phyloP scores from a whole-genome alignment of 345 rosid genomes.

The Dipteronia dyeriana region DNA sequence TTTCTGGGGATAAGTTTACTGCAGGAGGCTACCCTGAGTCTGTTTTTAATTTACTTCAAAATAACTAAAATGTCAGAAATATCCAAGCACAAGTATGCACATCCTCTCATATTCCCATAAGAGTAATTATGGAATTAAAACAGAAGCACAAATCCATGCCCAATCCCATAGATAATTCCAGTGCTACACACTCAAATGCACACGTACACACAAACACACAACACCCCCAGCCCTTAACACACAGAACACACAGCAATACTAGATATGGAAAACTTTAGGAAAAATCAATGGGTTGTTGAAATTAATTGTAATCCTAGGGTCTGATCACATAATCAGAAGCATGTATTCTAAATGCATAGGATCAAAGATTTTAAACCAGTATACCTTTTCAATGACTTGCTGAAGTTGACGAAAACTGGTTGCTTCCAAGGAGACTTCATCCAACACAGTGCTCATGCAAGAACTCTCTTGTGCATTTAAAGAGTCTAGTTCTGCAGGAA shows the following conservation, averaged over 20 bases:
- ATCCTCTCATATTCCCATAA: background rate
- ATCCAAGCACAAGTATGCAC: background rate
- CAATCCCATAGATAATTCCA: too few relatives aligned
- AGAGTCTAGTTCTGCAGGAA: constrained; percentile 47
- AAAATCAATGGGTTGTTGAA: too few relatives aligned
- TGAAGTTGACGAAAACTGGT: constrained; percentile 87
- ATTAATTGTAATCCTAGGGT: too few relatives aligned
- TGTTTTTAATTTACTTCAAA: too few relatives aligned
- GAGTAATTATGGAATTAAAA: background rate
- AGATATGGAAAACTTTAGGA: too few relatives aligned
- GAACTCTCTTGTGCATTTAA: constrained; percentile 62
- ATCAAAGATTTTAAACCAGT: background rate
- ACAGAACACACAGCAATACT: too few relatives aligned
- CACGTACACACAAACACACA: too few relatives aligned
- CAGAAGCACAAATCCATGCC: too few relatives aligned
- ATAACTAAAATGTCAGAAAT: background rate
- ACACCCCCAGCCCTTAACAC: too few relatives aligned
- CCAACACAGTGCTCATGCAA: constrained; percentile 56
- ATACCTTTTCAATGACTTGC: constrained; percentile 76
- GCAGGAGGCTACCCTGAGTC: too few relatives aligned
- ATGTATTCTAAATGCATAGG: background rate
- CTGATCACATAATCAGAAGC: background rate
- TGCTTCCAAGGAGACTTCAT: constrained; percentile 75
- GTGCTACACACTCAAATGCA: too few relatives aligned
- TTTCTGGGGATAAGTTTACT: too few relatives aligned